Percentiles rank a stretch among this genome's conserved stretches.
These are phyloP conservation scores for Gliomastix tumulicola DNA, from an alignment of 2,329 filamentous ascomycete species.

Conservation along the genomic window DNA sequence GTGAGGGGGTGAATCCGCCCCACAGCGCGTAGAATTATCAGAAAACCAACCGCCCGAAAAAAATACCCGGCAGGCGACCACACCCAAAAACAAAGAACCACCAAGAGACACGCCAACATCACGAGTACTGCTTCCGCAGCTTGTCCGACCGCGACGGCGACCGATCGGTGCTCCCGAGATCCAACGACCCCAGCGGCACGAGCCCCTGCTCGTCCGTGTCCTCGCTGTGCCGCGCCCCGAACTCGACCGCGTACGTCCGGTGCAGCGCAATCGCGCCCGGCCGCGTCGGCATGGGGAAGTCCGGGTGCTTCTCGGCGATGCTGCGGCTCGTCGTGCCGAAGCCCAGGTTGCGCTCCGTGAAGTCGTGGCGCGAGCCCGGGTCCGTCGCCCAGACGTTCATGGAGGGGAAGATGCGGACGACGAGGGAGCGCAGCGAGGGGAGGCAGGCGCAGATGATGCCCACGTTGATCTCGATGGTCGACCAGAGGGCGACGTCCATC, in stretches of 20 bases:
- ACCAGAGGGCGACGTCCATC: conserved; percentile 27
- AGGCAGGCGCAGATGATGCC: conserved; percentile 31
- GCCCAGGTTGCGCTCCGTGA: not conserved
- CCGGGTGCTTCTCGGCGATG: conserved; percentile 3
- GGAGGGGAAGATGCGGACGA: conserved; percentile 18
- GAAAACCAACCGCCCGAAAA: no score
- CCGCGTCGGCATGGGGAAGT: conserved; percentile 2
- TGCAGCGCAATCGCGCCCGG: conserved; percentile 5
- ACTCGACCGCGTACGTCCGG: conserved; percentile 4
- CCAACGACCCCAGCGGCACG: not conserved
- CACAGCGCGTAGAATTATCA: no score
- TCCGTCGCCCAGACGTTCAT: conserved; percentile 14
- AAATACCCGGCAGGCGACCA: no score
- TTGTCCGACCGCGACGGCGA: no score
- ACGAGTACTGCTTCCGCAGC: no score
- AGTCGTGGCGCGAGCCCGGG: not conserved
- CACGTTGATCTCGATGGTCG: conserved; percentile 28
- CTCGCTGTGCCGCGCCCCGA: not conserved
- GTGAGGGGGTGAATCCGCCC: no score
- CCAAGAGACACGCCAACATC: no score
- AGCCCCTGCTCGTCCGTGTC: not conserved
- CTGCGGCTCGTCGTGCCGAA: conserved; percentile 5
- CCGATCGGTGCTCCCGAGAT: no score
- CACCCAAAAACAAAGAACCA: no score
- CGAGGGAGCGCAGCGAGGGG: conserved; percentile 24